These are phyloP conservation scores for Leccinum ponderosum DNA, from an alignment of 1,284 basidiomycete species.

Conservation along the genomic window DNA sequence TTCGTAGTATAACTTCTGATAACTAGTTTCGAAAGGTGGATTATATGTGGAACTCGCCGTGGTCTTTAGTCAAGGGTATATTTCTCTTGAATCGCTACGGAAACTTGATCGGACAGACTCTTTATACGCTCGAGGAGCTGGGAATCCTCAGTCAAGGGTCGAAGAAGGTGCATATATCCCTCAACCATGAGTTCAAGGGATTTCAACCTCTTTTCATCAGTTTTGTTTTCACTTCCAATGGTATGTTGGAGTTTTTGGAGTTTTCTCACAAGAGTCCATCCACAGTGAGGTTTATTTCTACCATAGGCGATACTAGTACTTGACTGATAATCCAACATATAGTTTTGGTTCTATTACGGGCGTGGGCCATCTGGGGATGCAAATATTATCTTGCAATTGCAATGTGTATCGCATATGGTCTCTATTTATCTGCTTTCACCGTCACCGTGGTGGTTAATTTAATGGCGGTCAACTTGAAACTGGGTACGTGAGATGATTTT, in stretches of 20 bases:
- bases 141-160: background rate
- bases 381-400: background rate
- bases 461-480: background rate
- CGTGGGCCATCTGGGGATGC: constrained; percentile 21
- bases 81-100: constrained; percentile 19
- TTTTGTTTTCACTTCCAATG: background rate
- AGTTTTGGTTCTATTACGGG: constrained; percentile 17
- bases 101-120: constrained; percentile 9
- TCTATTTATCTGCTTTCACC: constrained; percentile 1
- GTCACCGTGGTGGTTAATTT: background rate
- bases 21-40: background rate
- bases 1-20: background rate
- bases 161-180: background rate
- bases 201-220: background rate
- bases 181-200: background rate
- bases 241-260: background rate
- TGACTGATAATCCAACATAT: background rate
- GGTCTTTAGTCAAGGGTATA: constrained; percentile 10
- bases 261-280: constrained; percentile 11
- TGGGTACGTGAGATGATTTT: background rate
- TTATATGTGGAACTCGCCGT: constrained; percentile 15
- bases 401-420: constrained; percentile 1
- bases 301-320: too few relatives aligned
- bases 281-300: constrained; percentile 6
- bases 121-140: constrained; percentile 3